These are phyloP conservation scores for Fusarium lyarnte DNA, from an alignment of 2,329 filamentous ascomycete genomes.

Conservation along the genomic window DNA sequence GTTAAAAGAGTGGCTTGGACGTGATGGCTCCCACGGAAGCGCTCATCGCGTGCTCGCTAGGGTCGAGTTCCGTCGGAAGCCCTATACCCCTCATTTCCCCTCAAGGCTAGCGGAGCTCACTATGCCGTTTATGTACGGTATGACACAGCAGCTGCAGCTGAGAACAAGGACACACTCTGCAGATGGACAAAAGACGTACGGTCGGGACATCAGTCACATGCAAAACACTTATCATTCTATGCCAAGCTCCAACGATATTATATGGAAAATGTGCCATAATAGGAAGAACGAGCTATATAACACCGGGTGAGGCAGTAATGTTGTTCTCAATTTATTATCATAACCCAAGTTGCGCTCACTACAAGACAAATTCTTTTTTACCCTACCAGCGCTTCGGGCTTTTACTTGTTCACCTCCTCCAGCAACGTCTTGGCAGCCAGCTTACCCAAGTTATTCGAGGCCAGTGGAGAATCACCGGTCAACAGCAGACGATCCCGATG, in stretches of 20 bases:
- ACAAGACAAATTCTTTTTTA: accelerated
- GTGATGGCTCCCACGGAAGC: not conserved
- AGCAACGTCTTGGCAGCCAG: not conserved
- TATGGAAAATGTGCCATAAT: no score
- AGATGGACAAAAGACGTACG: no score
- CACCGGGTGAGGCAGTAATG: accelerated
- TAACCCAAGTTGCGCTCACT: accelerated
- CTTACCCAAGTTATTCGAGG: not conserved
- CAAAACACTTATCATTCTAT: accelerated
- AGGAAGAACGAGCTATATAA: no score
- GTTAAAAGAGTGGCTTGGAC: accelerated
- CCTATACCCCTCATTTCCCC: not conserved
- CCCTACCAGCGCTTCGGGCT: accelerated
- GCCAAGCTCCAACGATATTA: accelerated
- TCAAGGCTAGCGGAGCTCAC: not conserved
- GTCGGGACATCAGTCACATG: not conserved
- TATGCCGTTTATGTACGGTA: not conserved
- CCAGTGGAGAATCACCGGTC: not conserved
- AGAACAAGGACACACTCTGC: not conserved
- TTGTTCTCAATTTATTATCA: not conserved
- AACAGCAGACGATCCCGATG: not conserved
- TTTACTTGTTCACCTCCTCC: not conserved
- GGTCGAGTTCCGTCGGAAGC: not conserved
- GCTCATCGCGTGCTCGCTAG: accelerated
- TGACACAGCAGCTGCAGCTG: not conserved